Conservation (phyloP, 495 filamentous ascomycete species). For the Geopyxis carbonaria region DNA sequence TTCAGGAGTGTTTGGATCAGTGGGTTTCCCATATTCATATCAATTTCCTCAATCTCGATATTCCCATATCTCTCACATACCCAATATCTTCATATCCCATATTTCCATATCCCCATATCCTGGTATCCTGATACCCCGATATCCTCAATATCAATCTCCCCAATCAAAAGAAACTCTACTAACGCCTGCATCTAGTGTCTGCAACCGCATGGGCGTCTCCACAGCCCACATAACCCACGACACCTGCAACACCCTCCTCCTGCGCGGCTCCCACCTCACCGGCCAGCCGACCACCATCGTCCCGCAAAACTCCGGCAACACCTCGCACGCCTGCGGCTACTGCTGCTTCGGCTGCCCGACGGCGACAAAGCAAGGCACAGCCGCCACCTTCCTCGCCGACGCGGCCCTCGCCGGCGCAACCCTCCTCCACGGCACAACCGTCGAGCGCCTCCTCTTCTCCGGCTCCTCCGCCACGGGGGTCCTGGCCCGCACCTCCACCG, state of each 20-base stretch:
- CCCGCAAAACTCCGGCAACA: conserved; percentile 61
- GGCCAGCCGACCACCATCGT: conserved; percentile 54
- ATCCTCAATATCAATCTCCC: too few species aligned
- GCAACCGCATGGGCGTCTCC: conserved; percentile 63
- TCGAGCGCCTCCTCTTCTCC: too few species aligned
- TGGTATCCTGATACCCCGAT: too few species aligned
- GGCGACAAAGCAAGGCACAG: conserved; percentile 53
- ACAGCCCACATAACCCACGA: conserved; percentile 52
- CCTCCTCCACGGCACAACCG: too few species aligned
- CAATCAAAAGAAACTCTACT: too few species aligned
- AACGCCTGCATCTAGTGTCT: conserved; percentile 27
- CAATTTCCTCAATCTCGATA: too few species aligned
- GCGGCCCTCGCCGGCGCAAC: conserved; percentile 54
- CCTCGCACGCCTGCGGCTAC: conserved; percentile 58
- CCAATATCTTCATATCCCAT: too few species aligned
- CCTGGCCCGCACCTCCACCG: too few species aligned
- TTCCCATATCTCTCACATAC: too few species aligned
- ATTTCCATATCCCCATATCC: too few species aligned
- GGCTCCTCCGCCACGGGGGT: too few species aligned
- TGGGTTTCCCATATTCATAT: too few species aligned
- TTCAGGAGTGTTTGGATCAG: conserved; percentile 55
- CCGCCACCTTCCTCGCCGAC: conserved; percentile 59
- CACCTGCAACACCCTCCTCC: conserved; percentile 43
- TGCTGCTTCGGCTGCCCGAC: conserved; percentile 70
- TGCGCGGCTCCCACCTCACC: conserved; percentile 59